Evolutionary conservation across 345 rosid genomes (phyloP).

Genomic region (Rhizophora mangle): DNA sequence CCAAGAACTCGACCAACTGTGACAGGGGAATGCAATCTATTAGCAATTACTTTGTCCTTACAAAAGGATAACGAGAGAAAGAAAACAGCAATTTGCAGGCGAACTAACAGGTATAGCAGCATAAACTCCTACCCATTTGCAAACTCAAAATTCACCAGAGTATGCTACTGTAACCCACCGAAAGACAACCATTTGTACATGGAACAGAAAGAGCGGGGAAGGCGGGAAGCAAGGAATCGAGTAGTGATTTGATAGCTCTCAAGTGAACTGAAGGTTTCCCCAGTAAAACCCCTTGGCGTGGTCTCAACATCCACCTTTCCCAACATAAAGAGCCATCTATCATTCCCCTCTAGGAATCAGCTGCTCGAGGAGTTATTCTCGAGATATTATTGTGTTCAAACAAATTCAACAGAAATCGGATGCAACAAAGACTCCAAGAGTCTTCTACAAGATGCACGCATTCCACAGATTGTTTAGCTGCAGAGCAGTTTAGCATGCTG

Average conservation of each 20-base stretch:
- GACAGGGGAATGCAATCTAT: too few species aligned
- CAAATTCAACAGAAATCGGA: not conserved
- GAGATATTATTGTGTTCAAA: not conserved
- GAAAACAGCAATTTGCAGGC: not conserved
- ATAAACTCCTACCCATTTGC: not conserved
- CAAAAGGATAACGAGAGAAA: not conserved
- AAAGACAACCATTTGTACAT: constrained; percentile 9
- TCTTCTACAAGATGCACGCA: not conserved
- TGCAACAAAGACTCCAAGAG: not conserved
- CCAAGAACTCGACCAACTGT: too few species aligned
- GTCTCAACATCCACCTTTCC: constrained; percentile 1
- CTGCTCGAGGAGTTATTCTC: not conserved
- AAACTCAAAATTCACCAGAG: constrained; percentile 19
- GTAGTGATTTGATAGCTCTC: constrained; percentile 4
- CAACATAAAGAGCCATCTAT: not conserved
- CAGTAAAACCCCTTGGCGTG: not conserved
- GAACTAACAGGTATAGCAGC: not conserved
- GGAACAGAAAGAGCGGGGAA: not conserved
- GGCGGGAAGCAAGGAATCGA: not conserved
- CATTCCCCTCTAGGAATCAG: not conserved
- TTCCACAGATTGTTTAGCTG: not conserved
- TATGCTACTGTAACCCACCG: not conserved
- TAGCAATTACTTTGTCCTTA: too few species aligned
- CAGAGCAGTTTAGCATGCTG: not conserved
- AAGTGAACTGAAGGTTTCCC: not conserved